Percentiles rank a stretch among this genome's conserved stretches.
Conservation (phyloP, 352 stramenopile genomes). For the Phytophthora europaea region DNA sequence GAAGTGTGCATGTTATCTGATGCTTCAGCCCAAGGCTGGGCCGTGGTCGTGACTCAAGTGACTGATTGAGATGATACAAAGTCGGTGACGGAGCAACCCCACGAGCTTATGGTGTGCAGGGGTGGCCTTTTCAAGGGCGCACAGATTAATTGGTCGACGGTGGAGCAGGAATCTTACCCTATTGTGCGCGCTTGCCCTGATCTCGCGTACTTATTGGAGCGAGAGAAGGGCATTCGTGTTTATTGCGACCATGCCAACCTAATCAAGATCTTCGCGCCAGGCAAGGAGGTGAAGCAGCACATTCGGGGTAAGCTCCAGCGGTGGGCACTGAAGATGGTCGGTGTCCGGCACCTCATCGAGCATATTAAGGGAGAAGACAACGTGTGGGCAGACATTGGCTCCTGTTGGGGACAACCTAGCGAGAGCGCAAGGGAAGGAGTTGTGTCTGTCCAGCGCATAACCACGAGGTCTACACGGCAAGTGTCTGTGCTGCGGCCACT, state of each 20-base stretch:
- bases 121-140: background rate
- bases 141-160: background rate
- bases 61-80: background rate
- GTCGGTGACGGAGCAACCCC: background rate
- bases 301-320: constrained; percentile 24
- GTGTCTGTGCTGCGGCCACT: no score
- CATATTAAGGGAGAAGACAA: constrained; percentile 17
- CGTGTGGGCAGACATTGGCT: constrained; percentile 12
- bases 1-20: constrained; percentile 6
- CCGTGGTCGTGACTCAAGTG: background rate
- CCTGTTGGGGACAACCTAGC: background rate
- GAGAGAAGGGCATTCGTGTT: constrained; percentile 9
- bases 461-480: no score
- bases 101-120: background rate
- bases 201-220: constrained; percentile 25
- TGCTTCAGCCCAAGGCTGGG: no score
- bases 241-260: constrained; percentile 37
- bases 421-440: no score
- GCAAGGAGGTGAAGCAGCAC: constrained; percentile 17
- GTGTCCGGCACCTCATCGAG: constrained; percentile 22
- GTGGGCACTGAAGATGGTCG: constrained; percentile 16
- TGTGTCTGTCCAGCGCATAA: no score
- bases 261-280: constrained; percentile 31
- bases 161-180: constrained; percentile 3
- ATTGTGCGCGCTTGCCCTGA: constrained; percentile 17